These are phyloP conservation scores for Phaffia australis DNA, from an alignment of 768 basidiomycete species.

Conservation along the genomic window DNA sequence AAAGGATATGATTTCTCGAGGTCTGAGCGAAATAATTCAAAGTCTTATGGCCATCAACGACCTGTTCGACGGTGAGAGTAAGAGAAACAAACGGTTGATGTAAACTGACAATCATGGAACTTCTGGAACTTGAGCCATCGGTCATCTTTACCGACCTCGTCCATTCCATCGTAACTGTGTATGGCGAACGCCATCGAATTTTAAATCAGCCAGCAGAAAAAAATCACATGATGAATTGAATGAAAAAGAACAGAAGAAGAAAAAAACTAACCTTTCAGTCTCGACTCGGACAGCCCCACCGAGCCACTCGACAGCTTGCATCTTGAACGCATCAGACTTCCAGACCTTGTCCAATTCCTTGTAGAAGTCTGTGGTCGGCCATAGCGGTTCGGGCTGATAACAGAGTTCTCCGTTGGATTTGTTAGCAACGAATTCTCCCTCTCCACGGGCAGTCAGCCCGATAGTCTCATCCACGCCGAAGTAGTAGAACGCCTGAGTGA, in stretches of 20 bases:
- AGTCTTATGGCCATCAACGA: conserved; percentile 1
- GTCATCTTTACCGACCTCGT: conserved; percentile 8
- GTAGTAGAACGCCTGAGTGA: too few relatives aligned
- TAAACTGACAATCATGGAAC: conserved; percentile 44
- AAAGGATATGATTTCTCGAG: conserved; percentile 52
- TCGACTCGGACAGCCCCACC: conserved; percentile 44
- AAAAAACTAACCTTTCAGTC: background rate
- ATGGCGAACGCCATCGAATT: background rate
- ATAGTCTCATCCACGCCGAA: too few relatives aligned
- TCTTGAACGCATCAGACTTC: conserved; percentile 40
- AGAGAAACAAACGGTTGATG: too few relatives aligned
- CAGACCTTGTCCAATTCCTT: too few relatives aligned
- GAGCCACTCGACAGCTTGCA: conserved; percentile 44
- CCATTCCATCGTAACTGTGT: conserved; percentile 14
- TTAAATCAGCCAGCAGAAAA: background rate
- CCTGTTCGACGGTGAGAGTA: too few relatives aligned
- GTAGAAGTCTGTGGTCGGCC: too few relatives aligned
- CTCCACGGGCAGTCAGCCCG: too few relatives aligned
- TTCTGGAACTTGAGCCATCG: conserved; percentile 47
- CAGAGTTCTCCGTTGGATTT: too few relatives aligned
- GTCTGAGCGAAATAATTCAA: conserved; percentile 31
- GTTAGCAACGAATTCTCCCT: too few relatives aligned
- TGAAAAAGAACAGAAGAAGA: background rate
- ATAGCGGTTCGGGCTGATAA: too few relatives aligned
- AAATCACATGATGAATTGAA: too few relatives aligned